Conservation (phyloP, 257 asterid species). For the Eucommia ulmoides region DNA sequence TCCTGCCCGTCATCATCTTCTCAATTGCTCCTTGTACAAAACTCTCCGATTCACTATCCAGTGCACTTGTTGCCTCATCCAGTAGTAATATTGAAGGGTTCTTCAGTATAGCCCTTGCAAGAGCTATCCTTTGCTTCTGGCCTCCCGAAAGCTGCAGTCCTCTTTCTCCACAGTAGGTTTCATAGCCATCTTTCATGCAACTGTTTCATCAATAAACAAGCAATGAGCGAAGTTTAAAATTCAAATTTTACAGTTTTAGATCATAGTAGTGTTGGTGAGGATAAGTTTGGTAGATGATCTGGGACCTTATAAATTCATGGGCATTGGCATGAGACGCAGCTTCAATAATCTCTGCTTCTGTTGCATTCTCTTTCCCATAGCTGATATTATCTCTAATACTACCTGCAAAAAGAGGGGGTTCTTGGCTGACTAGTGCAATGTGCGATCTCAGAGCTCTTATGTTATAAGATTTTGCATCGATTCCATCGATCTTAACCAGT, state of each 20-base stretch:
- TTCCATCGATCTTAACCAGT: background rate
- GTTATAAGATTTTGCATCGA: background rate
- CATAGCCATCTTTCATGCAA: background rate
- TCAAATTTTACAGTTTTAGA: background rate
- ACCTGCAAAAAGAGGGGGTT: background rate
- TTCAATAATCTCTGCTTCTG: background rate
- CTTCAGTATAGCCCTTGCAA: conserved; percentile 86
- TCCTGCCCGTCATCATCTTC: conserved; percentile 84
- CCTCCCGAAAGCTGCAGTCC: conserved; percentile 91
- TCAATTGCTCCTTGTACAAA: conserved; percentile 90
- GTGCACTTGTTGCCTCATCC: conserved; percentile 88
- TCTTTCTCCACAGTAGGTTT: conserved; percentile 29
- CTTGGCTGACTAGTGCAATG: background rate
- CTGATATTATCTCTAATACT: background rate
- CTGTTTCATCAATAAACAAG: background rate
- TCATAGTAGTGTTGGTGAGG: background rate
- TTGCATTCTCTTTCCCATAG: background rate
- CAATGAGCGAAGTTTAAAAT: background rate
- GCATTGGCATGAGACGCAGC: background rate
- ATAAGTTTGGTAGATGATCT: background rate
- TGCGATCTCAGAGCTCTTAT: background rate
- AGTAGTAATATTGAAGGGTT: conserved; percentile 66
- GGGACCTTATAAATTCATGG: background rate
- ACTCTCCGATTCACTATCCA: conserved; percentile 83
- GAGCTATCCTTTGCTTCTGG: conserved; percentile 85